Base-by-base conservation (phyloP, 331 rosid species). In the Arachis monticola region DNA sequence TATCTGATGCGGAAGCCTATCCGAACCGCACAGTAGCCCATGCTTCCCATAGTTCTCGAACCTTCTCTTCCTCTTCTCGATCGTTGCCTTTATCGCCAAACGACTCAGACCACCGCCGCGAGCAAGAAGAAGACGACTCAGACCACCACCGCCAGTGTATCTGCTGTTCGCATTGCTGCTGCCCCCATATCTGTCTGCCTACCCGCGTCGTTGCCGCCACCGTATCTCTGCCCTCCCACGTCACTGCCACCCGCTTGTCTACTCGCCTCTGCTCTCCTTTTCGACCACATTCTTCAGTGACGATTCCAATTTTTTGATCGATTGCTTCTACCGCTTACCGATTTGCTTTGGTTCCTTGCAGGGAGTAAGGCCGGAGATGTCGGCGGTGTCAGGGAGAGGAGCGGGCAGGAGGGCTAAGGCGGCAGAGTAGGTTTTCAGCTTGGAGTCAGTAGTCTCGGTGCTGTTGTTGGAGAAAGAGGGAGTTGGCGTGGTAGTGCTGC, bases 311-410 rank as follows among this genome's bases (percentile, higher is more conserved):
- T 92, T 95, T 86, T 92, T 95, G 38, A 95, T 64, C 32, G 78
- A 80, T 35, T 90, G 92, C 81, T 95, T 92, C 87, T 95, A 92
- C 0, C 97, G 84, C 83, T 95, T 95, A 7, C 91, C 93, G 78
- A 92, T 92, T 48, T 92, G 97, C 83, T 90, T 92, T 10, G 99
- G 90, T 0, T 95, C 97, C 76, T 90, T 95, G 88, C 99, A 95
- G 0, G 99, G 99, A 10, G 98, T 95, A 2, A 92, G 85, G 0
- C 99, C 99, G 0, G 97, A 10, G 70, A 95, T 95, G 82, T 95
- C 99, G 1, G 99, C 99, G 32, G 60, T 72, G 9, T 97, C 99
- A 0, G 97, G 97, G 52, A 90, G 87, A 0, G 97, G 97, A 0
- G 99, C 91, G 0, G 97, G 85, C 73, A 92, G 77, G 70, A 95